phyloP scores from a whole-genome alignment of 306 rosid genomes.

The Hippophae rhamnoides region DNA sequence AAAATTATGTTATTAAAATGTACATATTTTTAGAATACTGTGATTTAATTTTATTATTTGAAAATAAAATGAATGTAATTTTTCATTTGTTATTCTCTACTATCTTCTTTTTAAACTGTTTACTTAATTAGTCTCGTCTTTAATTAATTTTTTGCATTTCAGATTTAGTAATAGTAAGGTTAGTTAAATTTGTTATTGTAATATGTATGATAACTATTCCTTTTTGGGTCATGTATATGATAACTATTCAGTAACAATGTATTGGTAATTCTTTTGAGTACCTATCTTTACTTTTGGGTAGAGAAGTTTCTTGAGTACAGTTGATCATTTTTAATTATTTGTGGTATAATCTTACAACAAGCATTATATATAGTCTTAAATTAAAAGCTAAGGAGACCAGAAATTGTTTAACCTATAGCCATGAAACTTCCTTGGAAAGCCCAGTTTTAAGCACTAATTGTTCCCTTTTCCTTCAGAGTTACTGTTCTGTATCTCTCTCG shows the following conservation, averaged over 20 bases:
- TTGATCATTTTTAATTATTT: constrained; percentile 37
- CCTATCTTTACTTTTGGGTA: constrained; percentile 1
- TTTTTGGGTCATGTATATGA: too few relatives aligned
- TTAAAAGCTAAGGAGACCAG: constrained; percentile 59
- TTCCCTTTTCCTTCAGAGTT: constrained; percentile 58
- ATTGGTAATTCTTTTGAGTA: neutral
- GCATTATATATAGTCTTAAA: constrained; percentile 39
- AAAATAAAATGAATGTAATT: too few relatives aligned
- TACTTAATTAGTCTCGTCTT: neutral
- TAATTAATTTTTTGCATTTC: too few relatives aligned
- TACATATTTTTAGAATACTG: too few relatives aligned
- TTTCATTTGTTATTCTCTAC: neutral
- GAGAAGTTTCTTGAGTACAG: constrained; percentile 26
- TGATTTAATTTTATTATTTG: too few relatives aligned
- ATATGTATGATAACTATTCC: too few relatives aligned
- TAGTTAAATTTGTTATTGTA: too few relatives aligned
- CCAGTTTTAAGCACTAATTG: constrained; percentile 45
- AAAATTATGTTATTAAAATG: too few relatives aligned
- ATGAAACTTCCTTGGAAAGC: constrained; percentile 51
- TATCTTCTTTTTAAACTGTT: neutral
- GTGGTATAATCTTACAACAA: constrained; percentile 31
- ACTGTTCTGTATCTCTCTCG: constrained; percentile 30
- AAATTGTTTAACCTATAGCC: constrained; percentile 31
- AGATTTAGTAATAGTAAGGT: too few relatives aligned
- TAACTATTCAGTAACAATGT: too few relatives aligned